Conservation (phyloP, 1,284 basidiomycete genomes). For the Cutaneotrichosporon mucoides region DNA sequence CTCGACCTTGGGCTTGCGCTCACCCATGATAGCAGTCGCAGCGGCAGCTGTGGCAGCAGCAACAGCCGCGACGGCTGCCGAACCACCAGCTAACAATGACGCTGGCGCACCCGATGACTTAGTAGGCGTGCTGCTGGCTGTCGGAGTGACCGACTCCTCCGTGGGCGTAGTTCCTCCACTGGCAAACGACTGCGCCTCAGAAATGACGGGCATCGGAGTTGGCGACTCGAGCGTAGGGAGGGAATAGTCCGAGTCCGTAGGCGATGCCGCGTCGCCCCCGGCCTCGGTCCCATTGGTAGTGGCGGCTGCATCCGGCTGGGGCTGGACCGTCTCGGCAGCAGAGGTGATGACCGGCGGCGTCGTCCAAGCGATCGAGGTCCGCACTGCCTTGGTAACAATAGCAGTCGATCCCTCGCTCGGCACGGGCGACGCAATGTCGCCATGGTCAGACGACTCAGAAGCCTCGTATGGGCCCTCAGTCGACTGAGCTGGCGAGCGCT, state of each 20-base stretch:
- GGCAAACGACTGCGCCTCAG: background rate
- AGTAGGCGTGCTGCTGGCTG: background rate
- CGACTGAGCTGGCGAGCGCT: background rate
- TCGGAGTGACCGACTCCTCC: background rate
- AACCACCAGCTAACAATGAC: background rate
- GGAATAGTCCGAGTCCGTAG: background rate
- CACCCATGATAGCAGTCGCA: background rate
- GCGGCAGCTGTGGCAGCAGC: background rate
- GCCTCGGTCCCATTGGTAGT: too few species aligned
- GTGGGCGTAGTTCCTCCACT: background rate
- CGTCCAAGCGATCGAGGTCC: background rate
- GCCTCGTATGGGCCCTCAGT: background rate
- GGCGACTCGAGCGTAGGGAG: slow-evolving; percentile 1
- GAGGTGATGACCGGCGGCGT: background rate
- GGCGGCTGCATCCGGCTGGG: background rate
- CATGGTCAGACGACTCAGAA: background rate
- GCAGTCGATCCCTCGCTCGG: background rate
- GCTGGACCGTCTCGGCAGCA: background rate
- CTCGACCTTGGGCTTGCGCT: background rate
- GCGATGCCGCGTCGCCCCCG: too few species aligned
- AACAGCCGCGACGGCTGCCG: background rate
- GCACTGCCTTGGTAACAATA: background rate
- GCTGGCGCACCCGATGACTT: background rate
- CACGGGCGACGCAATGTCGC: background rate
- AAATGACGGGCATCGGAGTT: background rate